Base-by-base conservation (phyloP, 208 protist genomes). In the Trypanosoma vivax region DNA sequence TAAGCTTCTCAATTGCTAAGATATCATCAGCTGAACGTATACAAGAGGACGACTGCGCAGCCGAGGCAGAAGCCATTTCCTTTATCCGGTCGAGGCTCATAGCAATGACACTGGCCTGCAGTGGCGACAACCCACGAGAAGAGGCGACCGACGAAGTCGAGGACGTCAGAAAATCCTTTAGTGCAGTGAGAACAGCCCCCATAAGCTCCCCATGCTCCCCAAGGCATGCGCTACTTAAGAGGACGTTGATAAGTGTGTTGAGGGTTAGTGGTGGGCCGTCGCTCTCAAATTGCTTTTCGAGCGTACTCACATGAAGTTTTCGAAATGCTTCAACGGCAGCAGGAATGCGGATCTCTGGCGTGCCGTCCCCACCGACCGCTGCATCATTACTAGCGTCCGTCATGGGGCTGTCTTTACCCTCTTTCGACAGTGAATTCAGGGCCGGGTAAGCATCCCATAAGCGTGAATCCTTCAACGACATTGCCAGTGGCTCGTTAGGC, bases 401-500 rank as follows among this genome's bases (percentile, higher is more conserved):
- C 16, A 34, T 21, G 30, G 23, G 2, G 27, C 38, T 29, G 13
- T 2, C 16, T 24, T 14, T 39, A 27, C 2, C 9, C 16, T 25
- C 18, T n/a, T 39, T 31, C 3, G 1, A 21, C 14, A 6, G 21
- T 5, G 10, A 43, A 43, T 5, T 1, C 6, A 24, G 14, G n/a
- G 21, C 0, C 1, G 47, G 16, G 19, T 46, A 25, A 24, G 29
- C 27, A 18, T 11, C 25, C 11, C 28, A 24, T 27, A 40, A 28
- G 18, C 46, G 47, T 3, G 29, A 25, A 10, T 28, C 11, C n/a
- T 40, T 42, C 42, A 66, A 64, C 39, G 61, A 60, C 0, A 57
- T 41, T 0, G 51, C 60, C 28, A 73, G 47, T 9, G 55, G 43
- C 25, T 80, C 78, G 49, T 50, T 52, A 30, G 59, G 50, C 2